Conservation (phyloP, 2,329 filamentous ascomycete genomes). For the Pseudocercospora fuligena region DNA sequence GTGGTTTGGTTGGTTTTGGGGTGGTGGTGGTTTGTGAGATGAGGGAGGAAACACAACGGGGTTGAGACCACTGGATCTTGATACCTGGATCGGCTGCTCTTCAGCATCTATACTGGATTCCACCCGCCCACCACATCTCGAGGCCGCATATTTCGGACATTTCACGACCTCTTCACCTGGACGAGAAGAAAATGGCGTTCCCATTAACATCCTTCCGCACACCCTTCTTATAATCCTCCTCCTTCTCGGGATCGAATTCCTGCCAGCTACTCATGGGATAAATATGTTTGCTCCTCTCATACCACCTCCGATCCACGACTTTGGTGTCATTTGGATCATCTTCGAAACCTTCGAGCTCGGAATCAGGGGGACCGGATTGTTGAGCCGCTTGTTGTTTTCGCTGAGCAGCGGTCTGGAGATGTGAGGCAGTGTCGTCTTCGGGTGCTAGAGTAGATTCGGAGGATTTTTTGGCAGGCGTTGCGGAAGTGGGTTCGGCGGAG, state of each 20-base stretch:
- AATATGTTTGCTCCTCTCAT: constrained; percentile 97
- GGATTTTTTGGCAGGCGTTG: constrained; percentile 42
- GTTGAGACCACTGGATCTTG: not conserved
- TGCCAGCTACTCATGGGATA: constrained; percentile 96
- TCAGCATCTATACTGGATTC: not conserved
- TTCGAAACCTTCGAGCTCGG: constrained; percentile 69
- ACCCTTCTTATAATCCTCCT: constrained; percentile 79
- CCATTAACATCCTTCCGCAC: constrained; percentile 83
- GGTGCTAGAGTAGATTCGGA: constrained; percentile 10
- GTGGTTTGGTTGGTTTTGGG: constrained; percentile 31
- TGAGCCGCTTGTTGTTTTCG: constrained; percentile 27
- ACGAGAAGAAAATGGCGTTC: constrained; percentile 78
- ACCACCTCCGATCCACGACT: constrained; percentile 95
- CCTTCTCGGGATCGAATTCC: constrained; percentile 87
- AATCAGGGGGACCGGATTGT: constrained; percentile 52
- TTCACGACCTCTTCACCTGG: not conserved
- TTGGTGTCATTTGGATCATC: constrained; percentile 86
- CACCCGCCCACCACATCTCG: too few species aligned
- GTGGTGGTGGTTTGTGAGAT: constrained; percentile 10
- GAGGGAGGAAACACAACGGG: not conserved
- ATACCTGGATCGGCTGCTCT: not conserved
- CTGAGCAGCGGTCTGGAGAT: constrained; percentile 34
- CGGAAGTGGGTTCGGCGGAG: constrained; percentile 55
- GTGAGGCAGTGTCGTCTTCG: constrained; percentile 4
- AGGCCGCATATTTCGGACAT: too few species aligned